Conservation (phyloP, 768 basidiomycete genomes). For the Termitomyces sp. region DNA sequence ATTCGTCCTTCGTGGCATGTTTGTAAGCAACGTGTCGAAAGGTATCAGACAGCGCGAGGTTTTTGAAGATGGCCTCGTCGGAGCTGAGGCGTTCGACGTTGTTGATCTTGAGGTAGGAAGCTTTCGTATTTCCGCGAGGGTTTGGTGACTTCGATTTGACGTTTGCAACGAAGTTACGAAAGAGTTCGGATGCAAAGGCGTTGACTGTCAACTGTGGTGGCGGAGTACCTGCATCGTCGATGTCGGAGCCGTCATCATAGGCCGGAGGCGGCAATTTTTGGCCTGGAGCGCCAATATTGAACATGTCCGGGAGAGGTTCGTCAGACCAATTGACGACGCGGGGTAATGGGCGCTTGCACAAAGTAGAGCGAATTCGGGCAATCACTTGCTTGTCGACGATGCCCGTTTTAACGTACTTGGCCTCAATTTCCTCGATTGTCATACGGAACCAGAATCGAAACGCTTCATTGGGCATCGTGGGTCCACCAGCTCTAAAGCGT, state of each 20-base stretch:
- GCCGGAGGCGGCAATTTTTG: background rate
- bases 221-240: background rate
- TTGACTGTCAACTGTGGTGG: background rate
- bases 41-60: background rate
- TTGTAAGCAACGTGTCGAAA: background rate
- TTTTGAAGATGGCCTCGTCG: conserved; percentile 6
- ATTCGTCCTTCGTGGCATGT: background rate
- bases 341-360: background rate
- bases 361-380: too few species aligned
- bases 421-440: background rate
- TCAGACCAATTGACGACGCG: background rate
- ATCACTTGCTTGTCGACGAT: background rate
- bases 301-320: background rate
- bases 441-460: conserved; percentile 2
- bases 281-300: background rate
- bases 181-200: background rate
- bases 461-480: background rate
- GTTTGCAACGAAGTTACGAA: conserved; percentile 1
- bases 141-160: conserved; percentile 4
- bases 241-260: background rate
- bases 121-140: background rate
- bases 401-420: background rate
- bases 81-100: background rate
- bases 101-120: conserved; percentile 5
- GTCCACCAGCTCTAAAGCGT: conserved; percentile 3